Evolutionary conservation across 2,329 filamentous ascomycete species (phyloP).

Genomic region (Epichloe sp.): DNA sequence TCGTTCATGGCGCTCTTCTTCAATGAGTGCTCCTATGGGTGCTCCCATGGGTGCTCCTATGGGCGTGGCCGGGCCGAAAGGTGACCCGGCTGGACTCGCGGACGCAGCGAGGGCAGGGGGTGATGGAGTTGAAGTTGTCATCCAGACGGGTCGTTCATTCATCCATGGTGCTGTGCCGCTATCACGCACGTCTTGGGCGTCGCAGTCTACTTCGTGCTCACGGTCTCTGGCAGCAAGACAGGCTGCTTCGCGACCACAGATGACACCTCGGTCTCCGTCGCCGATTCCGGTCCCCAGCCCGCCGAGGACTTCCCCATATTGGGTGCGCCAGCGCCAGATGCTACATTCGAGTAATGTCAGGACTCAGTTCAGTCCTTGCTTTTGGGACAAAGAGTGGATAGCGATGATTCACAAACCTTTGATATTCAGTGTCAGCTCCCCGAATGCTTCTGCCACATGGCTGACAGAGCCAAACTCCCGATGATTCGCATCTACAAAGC

Average conservation of each 20-base stretch:
- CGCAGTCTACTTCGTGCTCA: constrained; percentile 75
- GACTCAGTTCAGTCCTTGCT: background rate
- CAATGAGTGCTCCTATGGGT: constrained; percentile 16
- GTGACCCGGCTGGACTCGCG: constrained; percentile 7
- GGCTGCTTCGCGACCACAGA: constrained; percentile 64
- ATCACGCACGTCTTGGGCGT: constrained; percentile 58
- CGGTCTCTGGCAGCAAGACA: constrained; percentile 69
- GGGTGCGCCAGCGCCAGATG: constrained; percentile 81
- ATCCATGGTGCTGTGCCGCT: constrained; percentile 12
- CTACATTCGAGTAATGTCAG: constrained; percentile 18
- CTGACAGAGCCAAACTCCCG: constrained; percentile 71
- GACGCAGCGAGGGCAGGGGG: constrained; percentile 6
- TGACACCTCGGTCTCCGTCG: constrained; percentile 76
- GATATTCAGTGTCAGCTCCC: constrained; percentile 44
- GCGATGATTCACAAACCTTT: constrained; percentile 28
- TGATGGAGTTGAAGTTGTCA: constrained; percentile 10
- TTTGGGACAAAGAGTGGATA: background rate
- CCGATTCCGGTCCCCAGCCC: constrained; percentile 78
- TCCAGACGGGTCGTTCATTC: constrained; percentile 11
- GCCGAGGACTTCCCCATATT: constrained; percentile 69
- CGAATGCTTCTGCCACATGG: constrained; percentile 65
- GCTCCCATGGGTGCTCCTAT: constrained; percentile 14
- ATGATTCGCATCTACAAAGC: constrained; percentile 37
- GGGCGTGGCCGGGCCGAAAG: constrained; percentile 9
- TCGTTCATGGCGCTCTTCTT: constrained; percentile 21